Percentiles rank a stretch among this genome's conserved stretches.
phyloP scores from a whole-genome alignment of 257 asterid genomes.

The Solanum sejunctum region DNA sequence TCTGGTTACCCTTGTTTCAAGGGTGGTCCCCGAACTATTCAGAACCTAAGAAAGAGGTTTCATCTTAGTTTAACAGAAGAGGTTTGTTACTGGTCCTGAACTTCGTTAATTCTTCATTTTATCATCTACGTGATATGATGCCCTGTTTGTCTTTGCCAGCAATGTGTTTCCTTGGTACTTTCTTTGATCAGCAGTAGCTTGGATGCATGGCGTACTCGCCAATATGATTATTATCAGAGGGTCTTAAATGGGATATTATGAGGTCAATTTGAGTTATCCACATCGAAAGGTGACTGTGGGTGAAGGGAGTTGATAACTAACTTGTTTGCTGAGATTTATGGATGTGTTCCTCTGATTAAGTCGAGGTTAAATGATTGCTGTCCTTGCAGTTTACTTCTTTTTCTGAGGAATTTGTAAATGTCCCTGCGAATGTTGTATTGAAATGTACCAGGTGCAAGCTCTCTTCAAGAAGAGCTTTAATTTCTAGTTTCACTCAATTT shows the following conservation, averaged over 20 bases:
- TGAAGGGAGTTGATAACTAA: conserved; percentile 1
- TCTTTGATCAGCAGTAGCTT: conserved; percentile 97
- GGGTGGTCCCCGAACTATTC: conserved; percentile 95
- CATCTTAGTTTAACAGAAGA: conserved; percentile 96
- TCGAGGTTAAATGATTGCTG: not conserved
- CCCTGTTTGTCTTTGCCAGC: conserved; percentile 35
- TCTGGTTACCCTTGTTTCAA: conserved; percentile 98
- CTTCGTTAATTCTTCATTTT: not conserved
- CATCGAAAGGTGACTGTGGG: not conserved
- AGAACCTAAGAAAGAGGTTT: conserved; percentile 94
- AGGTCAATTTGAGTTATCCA: conserved; percentile 10
- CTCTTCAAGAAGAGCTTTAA: not conserved
- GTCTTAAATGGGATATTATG: conserved; percentile 92
- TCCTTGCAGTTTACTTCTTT: not conserved
- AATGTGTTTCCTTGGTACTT: conserved; percentile 98
- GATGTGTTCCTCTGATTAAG: not conserved
- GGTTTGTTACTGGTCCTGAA: conserved; percentile 34
- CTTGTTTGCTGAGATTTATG: not conserved
- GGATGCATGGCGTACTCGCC: conserved; percentile 99
- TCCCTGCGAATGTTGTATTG: conserved; percentile 2
- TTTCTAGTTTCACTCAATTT: not conserved
- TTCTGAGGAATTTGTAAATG: conserved; percentile 9
- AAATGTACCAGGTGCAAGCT: not conserved
- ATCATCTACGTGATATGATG: not conserved
- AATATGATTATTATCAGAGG: conserved; percentile 93